These are phyloP conservation scores for Paramyrothecium sp. DNA, from an alignment of 2,329 filamentous ascomycete species.

Conservation along the genomic window DNA sequence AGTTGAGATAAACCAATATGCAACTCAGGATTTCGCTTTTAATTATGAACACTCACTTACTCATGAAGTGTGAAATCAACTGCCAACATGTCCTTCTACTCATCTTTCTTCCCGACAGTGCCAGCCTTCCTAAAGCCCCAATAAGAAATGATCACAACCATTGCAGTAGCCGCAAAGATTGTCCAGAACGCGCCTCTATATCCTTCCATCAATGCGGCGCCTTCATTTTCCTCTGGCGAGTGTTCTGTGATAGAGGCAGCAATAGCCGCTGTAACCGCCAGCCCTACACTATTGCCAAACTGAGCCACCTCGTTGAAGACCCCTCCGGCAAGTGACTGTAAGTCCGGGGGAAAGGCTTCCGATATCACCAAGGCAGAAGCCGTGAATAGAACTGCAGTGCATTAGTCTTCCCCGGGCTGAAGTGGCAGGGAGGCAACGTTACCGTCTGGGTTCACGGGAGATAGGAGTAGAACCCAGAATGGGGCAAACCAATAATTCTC, in stretches of 20 bases:
- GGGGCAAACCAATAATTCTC: conserved; percentile 50
- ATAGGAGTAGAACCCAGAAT: conserved; percentile 42
- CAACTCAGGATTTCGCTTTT: no score
- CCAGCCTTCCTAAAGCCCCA: conserved; percentile 45
- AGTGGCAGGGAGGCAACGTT: neutral
- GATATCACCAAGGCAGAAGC: conserved; percentile 54
- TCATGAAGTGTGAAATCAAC: no score
- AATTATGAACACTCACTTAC: no score
- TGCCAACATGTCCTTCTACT: conserved; percentile 15
- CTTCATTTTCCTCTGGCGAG: conserved; percentile 17
- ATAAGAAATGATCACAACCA: conserved; percentile 28
- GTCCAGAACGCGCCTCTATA: conserved; percentile 54
- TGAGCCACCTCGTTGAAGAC: conserved; percentile 60
- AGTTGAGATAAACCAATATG: no score
- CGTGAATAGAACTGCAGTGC: conserved; percentile 48
- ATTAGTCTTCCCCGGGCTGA: neutral
- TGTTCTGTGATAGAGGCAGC: conserved; percentile 41
- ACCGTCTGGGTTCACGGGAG: conserved; percentile 42
- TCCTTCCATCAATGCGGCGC: conserved; percentile 43
- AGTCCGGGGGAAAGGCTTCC: conserved; percentile 50
- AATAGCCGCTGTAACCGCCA: conserved; percentile 43
- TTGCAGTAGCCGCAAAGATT: conserved; percentile 40
- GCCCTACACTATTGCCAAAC: conserved; percentile 52
- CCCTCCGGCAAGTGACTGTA: conserved; percentile 57
- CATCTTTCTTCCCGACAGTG: conserved; percentile 46